phyloP scores from a whole-genome alignment of 768 basidiomycete genomes.

The Boletus eberwhitei region DNA sequence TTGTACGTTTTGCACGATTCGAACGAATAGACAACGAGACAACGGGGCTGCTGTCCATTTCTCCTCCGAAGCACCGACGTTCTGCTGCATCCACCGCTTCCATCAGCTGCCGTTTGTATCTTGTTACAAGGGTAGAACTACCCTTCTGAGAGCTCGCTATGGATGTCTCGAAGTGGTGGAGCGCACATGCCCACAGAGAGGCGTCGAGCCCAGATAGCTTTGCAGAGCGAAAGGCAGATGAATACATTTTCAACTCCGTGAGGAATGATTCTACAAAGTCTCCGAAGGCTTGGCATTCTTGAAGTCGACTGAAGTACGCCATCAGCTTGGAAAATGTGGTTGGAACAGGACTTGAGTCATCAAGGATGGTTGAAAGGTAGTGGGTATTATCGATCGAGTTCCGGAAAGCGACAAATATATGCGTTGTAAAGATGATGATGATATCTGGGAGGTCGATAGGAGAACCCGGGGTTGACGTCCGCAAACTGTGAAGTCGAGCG shows the following conservation, averaged over 20 bases:
- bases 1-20: constrained; percentile 2
- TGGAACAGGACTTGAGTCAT: constrained; percentile 28
- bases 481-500: constrained; percentile 19
- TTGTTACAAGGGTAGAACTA: constrained; percentile 25
- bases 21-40: constrained; percentile 7
- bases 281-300: constrained; percentile 4
- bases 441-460: constrained; percentile 24
- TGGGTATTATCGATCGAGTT: constrained; percentile 3
- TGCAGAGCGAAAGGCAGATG: constrained; percentile 31
- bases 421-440: constrained; percentile 20
- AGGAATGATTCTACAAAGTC: constrained; percentile 26
- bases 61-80: constrained; percentile 40
- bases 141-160: constrained; percentile 22
- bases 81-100: constrained; percentile 52
- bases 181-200: constrained; percentile 50
- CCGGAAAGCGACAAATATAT: constrained; percentile 15
- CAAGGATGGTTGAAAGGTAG: constrained; percentile 24
- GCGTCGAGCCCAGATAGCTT: constrained; percentile 43
- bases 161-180: constrained; percentile 43
- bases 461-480: constrained; percentile 2
- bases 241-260: constrained; percentile 22
- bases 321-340: constrained; percentile 32
- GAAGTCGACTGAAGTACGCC: constrained; percentile 14
- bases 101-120: constrained; percentile 41
- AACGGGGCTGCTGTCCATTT: constrained; percentile 13